Base-by-base conservation (phyloP, 2,329 filamentous ascomycete genomes). In the Stachybotrys chlorohalonatus region DNA sequence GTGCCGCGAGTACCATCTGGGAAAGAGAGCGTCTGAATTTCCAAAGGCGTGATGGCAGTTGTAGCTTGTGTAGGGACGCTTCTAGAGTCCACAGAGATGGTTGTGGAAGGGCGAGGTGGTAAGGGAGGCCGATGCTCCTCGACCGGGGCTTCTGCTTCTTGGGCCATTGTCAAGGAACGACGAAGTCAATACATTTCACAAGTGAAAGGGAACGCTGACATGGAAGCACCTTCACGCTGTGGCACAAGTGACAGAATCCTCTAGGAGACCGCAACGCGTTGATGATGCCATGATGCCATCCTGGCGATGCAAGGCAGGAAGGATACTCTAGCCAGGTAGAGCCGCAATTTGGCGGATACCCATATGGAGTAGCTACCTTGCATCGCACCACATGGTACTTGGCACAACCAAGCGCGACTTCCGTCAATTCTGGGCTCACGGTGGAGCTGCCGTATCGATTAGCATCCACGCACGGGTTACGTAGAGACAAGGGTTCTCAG, bases 11-110 rank as follows among this genome's bases (percentile, higher is more conserved):
- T 82, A 56, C 82, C 84, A 66, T 90, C 88, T 11, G 83, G 84
- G 58, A 88, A 86, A 1, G 85, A 84, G 52, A 92, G 78, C 0
- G 87, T 89, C 62, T 90, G 87, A 54, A 92, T 86, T 60, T 93
- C 91, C 58, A 91, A 80, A 15, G 90, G 81, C 0, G 90, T 93
- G 13, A 97, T 66, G 9, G 91, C 91, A 1, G 91, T 96, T 4
- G 92, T 96, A 51, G 93, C 84, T 56, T 83, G 84, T 1, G 87
- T 84, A 59, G 75, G 77, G 54, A 76, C 64, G 69, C 71, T 58
- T 70, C 70, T 61, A 49, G 72, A 9, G 57, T 79, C 68, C 57
- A 72, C 51, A 47, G 68, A 61, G 48, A 66, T 58, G 53, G 64
- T 71, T 31, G 68, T 70, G 24, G 68, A 60, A 50, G 75, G 75